phyloP scores from a whole-genome alignment of 23 red algal species.

The Gracilariopsis chorda region DNA sequence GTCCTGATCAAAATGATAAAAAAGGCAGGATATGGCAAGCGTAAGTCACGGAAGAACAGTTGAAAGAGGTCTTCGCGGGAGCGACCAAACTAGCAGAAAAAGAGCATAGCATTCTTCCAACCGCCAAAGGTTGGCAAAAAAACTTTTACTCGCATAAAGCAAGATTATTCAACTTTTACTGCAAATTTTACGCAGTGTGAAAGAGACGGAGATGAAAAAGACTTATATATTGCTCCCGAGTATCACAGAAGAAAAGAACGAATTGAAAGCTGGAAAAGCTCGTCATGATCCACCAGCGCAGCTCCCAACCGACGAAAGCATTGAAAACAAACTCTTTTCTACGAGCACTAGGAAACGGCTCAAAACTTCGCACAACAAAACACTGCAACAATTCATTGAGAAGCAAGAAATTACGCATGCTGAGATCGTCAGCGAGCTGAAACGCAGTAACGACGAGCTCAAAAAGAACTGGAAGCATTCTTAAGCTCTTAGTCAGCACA shows the following conservation, averaged over 20 bases:
- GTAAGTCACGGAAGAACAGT: neutral
- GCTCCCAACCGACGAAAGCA: neutral
- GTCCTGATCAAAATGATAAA: constrained; percentile 8
- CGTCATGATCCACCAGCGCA: constrained; percentile 16
- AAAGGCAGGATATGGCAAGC: constrained; percentile 14
- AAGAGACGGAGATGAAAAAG: constrained; percentile 17
- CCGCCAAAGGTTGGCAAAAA: neutral
- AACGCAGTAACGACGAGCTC: neutral
- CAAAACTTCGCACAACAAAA: neutral
- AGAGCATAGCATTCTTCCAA: neutral
- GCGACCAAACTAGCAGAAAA: neutral
- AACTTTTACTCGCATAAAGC: constrained; percentile 7
- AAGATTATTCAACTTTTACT: neutral
- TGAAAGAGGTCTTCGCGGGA: neutral
- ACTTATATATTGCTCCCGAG: constrained; percentile 14
- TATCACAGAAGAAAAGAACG: constrained; percentile 10
- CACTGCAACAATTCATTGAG: neutral
- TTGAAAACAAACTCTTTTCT: neutral
- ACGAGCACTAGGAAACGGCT: neutral
- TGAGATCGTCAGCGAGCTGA: neutral
- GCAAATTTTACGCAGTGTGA: neutral
- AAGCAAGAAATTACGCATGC: neutral
- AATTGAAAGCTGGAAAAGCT: neutral
- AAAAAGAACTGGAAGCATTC: neutral
- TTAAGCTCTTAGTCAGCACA: neutral